Evolutionary conservation across 495 filamentous ascomycete species (phyloP).

Genomic region (Penicillium parvum): DNA sequence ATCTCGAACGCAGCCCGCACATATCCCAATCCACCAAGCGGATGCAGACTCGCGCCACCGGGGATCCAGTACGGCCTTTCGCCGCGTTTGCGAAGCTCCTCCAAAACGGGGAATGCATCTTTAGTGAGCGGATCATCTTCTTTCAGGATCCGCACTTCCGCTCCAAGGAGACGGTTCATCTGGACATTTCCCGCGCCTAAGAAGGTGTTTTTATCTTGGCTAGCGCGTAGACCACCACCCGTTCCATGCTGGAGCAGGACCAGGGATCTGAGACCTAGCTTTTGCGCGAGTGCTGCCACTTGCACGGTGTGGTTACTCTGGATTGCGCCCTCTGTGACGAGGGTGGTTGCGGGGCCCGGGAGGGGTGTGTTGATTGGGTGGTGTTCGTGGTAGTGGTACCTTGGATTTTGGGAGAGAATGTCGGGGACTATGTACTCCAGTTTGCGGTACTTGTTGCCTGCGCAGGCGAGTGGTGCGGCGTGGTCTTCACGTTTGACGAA

Average conservation of each 20-base stretch:
- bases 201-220: constrained; percentile 16
- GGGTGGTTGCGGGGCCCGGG: constrained; percentile 21
- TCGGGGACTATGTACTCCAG: constrained; percentile 42
- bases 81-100: constrained; percentile 11
- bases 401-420: constrained; percentile 21
- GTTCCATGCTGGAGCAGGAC: constrained; percentile 29
- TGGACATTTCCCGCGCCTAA: constrained; percentile 30
- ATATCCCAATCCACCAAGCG: constrained; percentile 38
- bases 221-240: constrained; percentile 21
- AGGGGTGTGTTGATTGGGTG: constrained; percentile 7
- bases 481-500: constrained; percentile 41
- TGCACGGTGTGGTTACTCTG: constrained; percentile 43
- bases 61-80: constrained; percentile 36
- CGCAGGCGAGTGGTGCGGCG: constrained; percentile 30
- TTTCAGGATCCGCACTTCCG: constrained; percentile 35
- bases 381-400: constrained; percentile 19
- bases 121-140: constrained; percentile 6
- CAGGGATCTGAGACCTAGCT: constrained; percentile 24
- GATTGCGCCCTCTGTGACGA: constrained; percentile 40
- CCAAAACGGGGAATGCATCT: constrained; percentile 20
- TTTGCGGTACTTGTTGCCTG: constrained; percentile 45
- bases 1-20: constrained; percentile 39
- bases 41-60: constrained; percentile 38
- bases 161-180: constrained; percentile 31
- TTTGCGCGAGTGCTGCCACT: constrained; percentile 30